Evolutionary conservation across 2,329 filamentous ascomycete species (phyloP).

Genomic region (Fusarium stilboides): DNA sequence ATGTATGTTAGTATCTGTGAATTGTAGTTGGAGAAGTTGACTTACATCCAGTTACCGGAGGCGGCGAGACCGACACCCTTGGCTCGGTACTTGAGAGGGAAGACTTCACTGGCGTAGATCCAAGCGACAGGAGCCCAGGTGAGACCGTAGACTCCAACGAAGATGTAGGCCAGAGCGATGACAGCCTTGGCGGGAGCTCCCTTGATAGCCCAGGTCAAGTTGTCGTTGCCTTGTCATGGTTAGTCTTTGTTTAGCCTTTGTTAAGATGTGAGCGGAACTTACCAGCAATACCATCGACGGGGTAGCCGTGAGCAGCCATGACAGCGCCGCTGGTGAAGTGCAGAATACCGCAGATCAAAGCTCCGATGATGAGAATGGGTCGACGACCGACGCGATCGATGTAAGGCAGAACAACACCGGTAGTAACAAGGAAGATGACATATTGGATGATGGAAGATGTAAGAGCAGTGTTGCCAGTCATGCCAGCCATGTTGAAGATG

Average conservation of each 20-base stretch:
- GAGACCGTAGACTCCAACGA: constrained; percentile 56
- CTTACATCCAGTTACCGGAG: constrained; percentile 59
- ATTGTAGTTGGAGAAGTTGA: constrained; percentile 12
- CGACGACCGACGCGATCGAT: constrained; percentile 67
- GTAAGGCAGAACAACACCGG: constrained; percentile 63
- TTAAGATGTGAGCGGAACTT: neutral
- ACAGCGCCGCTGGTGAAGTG: constrained; percentile 65
- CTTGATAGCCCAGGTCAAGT: constrained; percentile 62
- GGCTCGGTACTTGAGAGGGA: constrained; percentile 64
- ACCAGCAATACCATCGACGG: constrained; percentile 59
- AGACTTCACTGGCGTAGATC: constrained; percentile 73
- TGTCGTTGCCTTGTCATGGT: constrained; percentile 58
- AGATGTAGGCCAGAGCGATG: constrained; percentile 66
- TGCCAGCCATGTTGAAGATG: constrained; percentile 73
- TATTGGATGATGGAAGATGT: constrained; percentile 70
- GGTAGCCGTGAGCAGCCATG: constrained; percentile 65
- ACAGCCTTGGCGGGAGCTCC: constrained; percentile 64
- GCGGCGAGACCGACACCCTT: constrained; percentile 69
- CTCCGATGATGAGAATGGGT: constrained; percentile 62
- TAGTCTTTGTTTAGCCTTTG: neutral
- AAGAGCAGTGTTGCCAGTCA: constrained; percentile 59
- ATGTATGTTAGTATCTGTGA: neutral
- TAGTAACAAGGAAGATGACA: constrained; percentile 69
- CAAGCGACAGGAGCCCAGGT: constrained; percentile 67
- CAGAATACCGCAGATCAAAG: constrained; percentile 61